These are phyloP conservation scores for Termitomyces sp. DNA, from an alignment of 768 basidiomycete species.

Conservation along the genomic window DNA sequence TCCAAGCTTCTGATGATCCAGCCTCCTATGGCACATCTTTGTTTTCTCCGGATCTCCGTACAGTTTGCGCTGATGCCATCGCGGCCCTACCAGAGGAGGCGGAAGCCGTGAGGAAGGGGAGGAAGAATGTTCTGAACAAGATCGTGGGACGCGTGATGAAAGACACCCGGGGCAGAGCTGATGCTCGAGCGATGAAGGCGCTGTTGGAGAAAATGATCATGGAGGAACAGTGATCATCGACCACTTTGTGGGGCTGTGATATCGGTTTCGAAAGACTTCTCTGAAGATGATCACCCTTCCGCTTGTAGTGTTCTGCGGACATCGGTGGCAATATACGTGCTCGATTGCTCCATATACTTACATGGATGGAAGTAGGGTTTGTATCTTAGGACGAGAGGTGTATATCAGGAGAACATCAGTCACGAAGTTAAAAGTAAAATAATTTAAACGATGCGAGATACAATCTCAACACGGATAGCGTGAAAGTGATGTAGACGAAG, in stretches of 20 bases:
- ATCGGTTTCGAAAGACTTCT: neutral
- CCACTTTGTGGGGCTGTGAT: neutral
- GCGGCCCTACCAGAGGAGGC: conserved; percentile 64
- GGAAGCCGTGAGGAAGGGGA: conserved; percentile 63
- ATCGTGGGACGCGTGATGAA: conserved; percentile 88
- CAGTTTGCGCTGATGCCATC: conserved; percentile 65
- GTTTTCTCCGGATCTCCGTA: conserved; percentile 39
- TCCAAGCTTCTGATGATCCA: conserved; percentile 22
- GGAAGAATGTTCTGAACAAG: conserved; percentile 75
- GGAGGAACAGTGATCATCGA: conserved; percentile 1
- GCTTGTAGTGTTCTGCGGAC: neutral
- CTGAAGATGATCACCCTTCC: neutral
- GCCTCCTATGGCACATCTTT: conserved; percentile 3
- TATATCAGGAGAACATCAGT: neutral
- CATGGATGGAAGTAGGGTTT: neutral
- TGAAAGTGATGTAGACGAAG: neutral
- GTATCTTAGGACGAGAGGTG: neutral
- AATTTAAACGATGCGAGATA: neutral
- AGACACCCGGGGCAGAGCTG: conserved; percentile 71
- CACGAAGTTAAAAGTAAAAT: neutral
- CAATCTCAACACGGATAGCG: neutral
- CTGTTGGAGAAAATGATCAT: conserved; percentile 49
- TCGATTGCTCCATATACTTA: neutral
- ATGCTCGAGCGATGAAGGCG: conserved; percentile 59
- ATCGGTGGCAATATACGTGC: neutral